Evolutionary conservation across 2,329 filamentous ascomycete genomes (phyloP).

Genomic region (Trichoderma atroviride): DNA sequence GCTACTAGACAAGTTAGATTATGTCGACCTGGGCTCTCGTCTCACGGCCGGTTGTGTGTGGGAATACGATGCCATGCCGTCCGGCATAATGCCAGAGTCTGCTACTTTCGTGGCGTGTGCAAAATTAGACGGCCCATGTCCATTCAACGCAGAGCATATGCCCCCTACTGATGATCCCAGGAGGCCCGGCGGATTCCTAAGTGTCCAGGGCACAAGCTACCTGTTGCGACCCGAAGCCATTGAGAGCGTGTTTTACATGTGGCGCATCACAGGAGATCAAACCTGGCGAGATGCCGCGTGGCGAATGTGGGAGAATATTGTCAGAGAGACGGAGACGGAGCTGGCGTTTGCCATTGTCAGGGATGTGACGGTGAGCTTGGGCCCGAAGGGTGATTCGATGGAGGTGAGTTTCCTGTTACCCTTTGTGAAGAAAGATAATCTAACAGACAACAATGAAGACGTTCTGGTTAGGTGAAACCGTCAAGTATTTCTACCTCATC

Average conservation of each 20-base stretch:
- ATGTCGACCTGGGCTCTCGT: constrained; percentile 51
- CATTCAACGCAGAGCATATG: constrained; percentile 37
- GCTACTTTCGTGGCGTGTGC: constrained; percentile 44
- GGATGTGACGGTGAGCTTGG: constrained; percentile 40
- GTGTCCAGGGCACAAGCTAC: constrained; percentile 49
- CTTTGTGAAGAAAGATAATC: not conserved
- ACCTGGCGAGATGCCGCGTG: constrained; percentile 50
- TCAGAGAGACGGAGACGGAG: constrained; percentile 47
- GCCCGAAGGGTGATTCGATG: constrained; percentile 60
- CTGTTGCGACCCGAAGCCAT: constrained; percentile 54
- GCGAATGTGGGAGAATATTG: constrained; percentile 52
- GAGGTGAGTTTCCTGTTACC: constrained; percentile 47
- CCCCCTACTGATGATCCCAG: constrained; percentile 28
- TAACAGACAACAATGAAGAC: constrained; percentile 40
- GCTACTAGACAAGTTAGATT: constrained; percentile 52
- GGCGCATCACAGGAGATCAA: constrained; percentile 52
- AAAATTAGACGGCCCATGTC: constrained; percentile 41
- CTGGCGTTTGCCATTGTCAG: constrained; percentile 48
- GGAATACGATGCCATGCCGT: constrained; percentile 54
- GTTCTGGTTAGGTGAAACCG: constrained; percentile 75
- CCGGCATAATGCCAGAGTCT: constrained; percentile 59
- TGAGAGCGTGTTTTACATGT: constrained; percentile 56
- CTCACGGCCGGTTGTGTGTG: constrained; percentile 58
- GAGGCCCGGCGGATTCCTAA: constrained; percentile 60
- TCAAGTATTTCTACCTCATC: constrained; percentile 78